Evolutionary conservation across 192 early-diverging fungal species (phyloP).

Genomic region (Gigaspora rosea): DNA sequence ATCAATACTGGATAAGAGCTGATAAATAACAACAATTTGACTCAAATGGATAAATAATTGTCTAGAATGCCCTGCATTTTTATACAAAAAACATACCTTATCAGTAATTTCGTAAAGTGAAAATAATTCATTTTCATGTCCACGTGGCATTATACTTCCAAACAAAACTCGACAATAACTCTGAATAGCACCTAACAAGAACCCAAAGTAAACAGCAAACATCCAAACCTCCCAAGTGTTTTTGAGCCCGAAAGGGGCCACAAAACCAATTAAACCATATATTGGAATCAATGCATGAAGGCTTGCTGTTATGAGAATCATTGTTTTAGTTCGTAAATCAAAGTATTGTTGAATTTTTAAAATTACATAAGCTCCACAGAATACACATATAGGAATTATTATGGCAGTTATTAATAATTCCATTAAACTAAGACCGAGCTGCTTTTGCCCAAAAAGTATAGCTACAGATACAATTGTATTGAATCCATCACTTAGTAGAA

Average conservation of each 20-base stretch:
- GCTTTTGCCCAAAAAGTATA: constrained; percentile 58
- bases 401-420: constrained; percentile 58
- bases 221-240: constrained; percentile 60
- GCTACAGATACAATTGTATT: constrained; percentile 60
- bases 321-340: constrained; percentile 50
- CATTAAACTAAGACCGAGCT: constrained; percentile 50
- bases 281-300: constrained; percentile 58
- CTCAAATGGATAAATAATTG: too few relatives aligned
- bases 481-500: constrained; percentile 68
- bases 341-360: constrained; percentile 55
- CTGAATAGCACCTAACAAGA: constrained; percentile 62
- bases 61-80: too few relatives aligned
- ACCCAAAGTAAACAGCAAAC: constrained; percentile 58
- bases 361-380: constrained; percentile 60
- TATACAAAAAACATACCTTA: constrained; percentile 37
- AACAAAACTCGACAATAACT: constrained; percentile 63
- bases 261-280: constrained; percentile 66
- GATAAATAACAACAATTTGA: too few relatives aligned
- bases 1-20: too few relatives aligned
- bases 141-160: constrained; percentile 63
- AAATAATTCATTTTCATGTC: constrained; percentile 72
- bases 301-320: constrained; percentile 51
- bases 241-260: constrained; percentile 54
- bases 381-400: constrained; percentile 55
- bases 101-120: constrained; percentile 70